Base-by-base conservation (phyloP, 2,329 filamentous ascomycete species). In the Hymenoscyphus scutula region DNA sequence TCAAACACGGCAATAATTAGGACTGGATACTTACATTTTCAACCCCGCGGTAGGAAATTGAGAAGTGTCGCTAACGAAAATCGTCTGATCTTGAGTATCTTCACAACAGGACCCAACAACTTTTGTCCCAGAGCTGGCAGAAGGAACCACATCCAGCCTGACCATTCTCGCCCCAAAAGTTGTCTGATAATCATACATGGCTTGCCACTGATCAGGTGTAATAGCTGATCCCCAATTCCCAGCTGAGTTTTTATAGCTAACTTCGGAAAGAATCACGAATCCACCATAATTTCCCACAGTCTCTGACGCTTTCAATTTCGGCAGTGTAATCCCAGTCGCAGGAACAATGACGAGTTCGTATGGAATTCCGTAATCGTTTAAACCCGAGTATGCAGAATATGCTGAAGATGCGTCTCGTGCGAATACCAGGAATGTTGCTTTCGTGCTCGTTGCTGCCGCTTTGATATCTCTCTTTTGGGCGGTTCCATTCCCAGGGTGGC, bases 361-460 rank as follows among this genome's bases (percentile, higher is more conserved):
- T 1, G 84, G 83, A 64, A 88, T 87, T 48, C 84, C 84, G 68
- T 87, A 87, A 63, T 78, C 84, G 67, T 83, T 81, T 5, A 87
- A 77, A 25, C 84, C 84, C 15, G 79, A 79, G 38, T 79, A 79
- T 23, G 80, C 81, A 48, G 79, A 79, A 19, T 74, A 74, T n/a
- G 81, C 81, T 3, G 81, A 77, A 30, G 76, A 73, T 38, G 77
- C 66, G 69, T 86, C 82, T 65, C 78, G 77, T 53, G 82, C 83
- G 67, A 88, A 77, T 54, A 87, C 76, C 45, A 87, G 75, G 60
- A 87, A 79, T 32, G 81, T 85, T 74, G 63, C 80, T n/a, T 59
- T 58, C 17, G 60, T 62, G 8, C 60, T 56, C 15, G 53, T 58
- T 54, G 55, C 54, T 3, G 19, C 48, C 2, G 45, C 60, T 27